Base-by-base conservation (phyloP, 2,329 filamentous ascomycete species). In the Apiospora sp. region DNA sequence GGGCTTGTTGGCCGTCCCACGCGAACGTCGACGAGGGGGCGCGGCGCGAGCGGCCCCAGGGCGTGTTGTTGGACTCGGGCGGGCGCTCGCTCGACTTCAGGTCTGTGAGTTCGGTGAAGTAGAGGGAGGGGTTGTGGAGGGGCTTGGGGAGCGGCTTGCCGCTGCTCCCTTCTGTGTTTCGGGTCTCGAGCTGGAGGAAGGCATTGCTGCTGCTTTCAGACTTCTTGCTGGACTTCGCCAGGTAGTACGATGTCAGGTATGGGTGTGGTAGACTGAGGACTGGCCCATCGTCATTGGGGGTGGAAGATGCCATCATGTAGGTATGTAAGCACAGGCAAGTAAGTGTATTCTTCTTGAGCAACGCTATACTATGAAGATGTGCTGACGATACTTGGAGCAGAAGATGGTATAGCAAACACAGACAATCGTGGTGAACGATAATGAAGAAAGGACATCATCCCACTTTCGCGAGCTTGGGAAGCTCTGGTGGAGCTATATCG, bases 41-140 rank as follows among this genome's bases (percentile, higher is more conserved):
- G 72, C 88, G 85, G 48, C 87, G 82, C n/a, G 87, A 85, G n/a
- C 88, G 83, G 7, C 85, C 88, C 88, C 88, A 90, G 68, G 86
- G 81, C 67, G 86, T 87, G 80, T 90, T 90, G 80, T 89, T 87
- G 72, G 86, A 87, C 64, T 82, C 81, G 49, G 85, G 78, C 4
- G 86, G 86, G 22, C 86, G 81, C 76, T 87, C 85, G 78, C 84
- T 86, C 16, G 85, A 87, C 76, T 86, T 87, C 71, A 87, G 84
- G 74, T 84, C 81, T 48, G 82, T 76, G 48, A 85, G 86, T 73
- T 87, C 84, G 37, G 84, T 82, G 78, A 87, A 87, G 80, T 80
- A 81, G 73, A 87, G 78, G 19, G 77, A 73, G 70, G 80, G 76
- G 75, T 79, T 82, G 78, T 82, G 77, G 34, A 83, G 80, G 22